A percentile compares a stretch with the other conserved stretches of the same genome.
phyloP scores from a whole-genome alignment of 129 eudicot species.

The Escallonia herrerae region DNA sequence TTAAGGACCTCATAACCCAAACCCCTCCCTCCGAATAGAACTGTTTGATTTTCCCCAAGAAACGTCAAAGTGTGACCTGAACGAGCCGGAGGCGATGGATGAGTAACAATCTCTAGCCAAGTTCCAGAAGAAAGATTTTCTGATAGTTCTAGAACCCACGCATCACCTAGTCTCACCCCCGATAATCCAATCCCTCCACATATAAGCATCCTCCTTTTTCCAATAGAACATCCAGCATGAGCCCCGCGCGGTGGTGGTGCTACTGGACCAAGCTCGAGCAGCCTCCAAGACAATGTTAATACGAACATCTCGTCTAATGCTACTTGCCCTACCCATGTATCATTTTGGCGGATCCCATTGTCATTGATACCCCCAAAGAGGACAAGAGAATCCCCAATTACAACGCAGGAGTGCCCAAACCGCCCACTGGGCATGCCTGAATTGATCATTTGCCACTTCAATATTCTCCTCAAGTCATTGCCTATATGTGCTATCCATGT shows the following conservation, averaged over 20 bases:
- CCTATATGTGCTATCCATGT: constrained; percentile 77
- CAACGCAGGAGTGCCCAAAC: constrained; percentile 90
- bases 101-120: constrained; percentile 55
- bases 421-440: constrained; percentile 82
- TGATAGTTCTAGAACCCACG: constrained; percentile 73
- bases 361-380: constrained; percentile 97
- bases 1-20: constrained; percentile 72
- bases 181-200: constrained; percentile 90
- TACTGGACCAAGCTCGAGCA: constrained; percentile 54
- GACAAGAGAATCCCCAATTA: constrained; percentile 47
- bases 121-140: constrained; percentile 61
- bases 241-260: constrained; percentile 94
- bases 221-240: constrained; percentile 75
- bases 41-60: constrained; percentile 44
- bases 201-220: constrained; percentile 55
- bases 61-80: constrained; percentile 89
- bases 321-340: constrained; percentile 79
- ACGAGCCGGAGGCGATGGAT: constrained; percentile 67
- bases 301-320: constrained; percentile 15
- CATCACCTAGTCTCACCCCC: constrained; percentile 73
- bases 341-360: constrained; percentile 81
- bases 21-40: constrained; percentile 94
- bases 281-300: constrained; percentile 60
- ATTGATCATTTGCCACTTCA: constrained; percentile 60
- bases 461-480: constrained; percentile 20